These are phyloP conservation scores for Apophysomyces ossiformis DNA, from an alignment of 371 early-diverging fungal species.

Conservation along the genomic window DNA sequence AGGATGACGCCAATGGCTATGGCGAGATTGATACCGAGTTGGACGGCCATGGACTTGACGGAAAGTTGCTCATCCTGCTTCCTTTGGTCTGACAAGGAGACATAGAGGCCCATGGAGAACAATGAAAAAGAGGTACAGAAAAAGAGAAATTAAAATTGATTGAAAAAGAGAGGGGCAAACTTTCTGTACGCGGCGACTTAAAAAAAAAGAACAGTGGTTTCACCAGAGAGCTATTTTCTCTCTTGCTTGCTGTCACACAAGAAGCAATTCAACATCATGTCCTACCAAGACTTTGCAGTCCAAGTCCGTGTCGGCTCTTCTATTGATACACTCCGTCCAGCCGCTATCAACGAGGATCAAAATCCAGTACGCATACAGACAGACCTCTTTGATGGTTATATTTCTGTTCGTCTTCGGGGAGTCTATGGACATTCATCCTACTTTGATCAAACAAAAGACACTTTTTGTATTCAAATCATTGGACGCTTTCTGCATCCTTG, in stretches of 20 bases:
- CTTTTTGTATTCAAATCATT: conserved; percentile 72
- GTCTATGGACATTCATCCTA: conserved; percentile 44
- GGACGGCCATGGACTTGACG: conserved; percentile 46
- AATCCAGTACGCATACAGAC: conserved; percentile 67
- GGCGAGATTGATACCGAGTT: conserved; percentile 52
- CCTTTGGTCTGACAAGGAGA: conserved; percentile 29
- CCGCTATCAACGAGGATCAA: conserved; percentile 72
- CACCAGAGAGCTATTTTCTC: background rate
- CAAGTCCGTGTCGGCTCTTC: conserved; percentile 65
- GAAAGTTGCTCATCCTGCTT: conserved; percentile 27
- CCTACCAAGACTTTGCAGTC: background rate
- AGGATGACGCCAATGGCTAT: conserved; percentile 48
- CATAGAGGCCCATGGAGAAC: conserved; percentile 22
- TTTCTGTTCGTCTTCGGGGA: conserved; percentile 70
- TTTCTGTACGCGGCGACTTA: conserved; percentile 10
- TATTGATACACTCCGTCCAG: conserved; percentile 51
- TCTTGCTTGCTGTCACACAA: background rate
- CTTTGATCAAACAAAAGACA: conserved; percentile 57
- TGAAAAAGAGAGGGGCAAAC: background rate
- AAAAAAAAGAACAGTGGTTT: conserved; percentile 6
- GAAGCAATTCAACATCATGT: conserved; percentile 3
- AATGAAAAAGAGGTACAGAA: background rate
- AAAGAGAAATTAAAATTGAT: background rate
- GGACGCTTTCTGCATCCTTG: conserved; percentile 72
- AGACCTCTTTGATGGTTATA: conserved; percentile 66